Base-by-base conservation (phyloP, 225 moss, liverwort and hornwort genomes). In the Pleurozium schreberi region DNA sequence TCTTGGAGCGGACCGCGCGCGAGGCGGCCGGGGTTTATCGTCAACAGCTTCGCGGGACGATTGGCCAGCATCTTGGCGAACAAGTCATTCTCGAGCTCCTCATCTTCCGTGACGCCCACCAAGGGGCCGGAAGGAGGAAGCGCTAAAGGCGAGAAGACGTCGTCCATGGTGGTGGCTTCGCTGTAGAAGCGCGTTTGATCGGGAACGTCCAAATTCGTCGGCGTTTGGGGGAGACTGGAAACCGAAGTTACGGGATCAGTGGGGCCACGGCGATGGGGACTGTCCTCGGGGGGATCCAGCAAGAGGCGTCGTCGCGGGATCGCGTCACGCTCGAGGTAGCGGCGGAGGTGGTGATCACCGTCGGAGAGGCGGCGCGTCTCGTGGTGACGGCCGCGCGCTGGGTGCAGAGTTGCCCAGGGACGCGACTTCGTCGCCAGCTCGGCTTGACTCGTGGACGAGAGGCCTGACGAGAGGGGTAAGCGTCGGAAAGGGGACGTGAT, bases 51-150 rank as follows among this genome's bases (percentile, higher is more conserved):
- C 11, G 90, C 91, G 14, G 92, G 94, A 12, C 91, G 89, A 76
- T 91, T 92, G 38, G 91, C 92, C 38, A 93, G 85, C 90, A 92
- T 93, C 90, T 84, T 93, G 7, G 89, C 87, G 22, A 92, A 93
- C 22, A 93, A 58, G 43, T 84, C 92, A 17, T 92, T 92, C 82
- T 93, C 92, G 66, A 93, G 89, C 76, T 93, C 93, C 85, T 90
- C 87, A 61, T 93, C 93, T 85, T 93, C 93, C 17, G 90, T 93
- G 40, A 93, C 93, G 52, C 89, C 92, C 92, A 90, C 80, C 68
- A 93, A 34, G 22, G 88, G 93, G 5, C 90, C 88, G 15, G 88
- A n/a, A 13, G 92, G 89, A 5, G 90, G 87, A 15, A 86, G 89
- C 14, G 92, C 70, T 10, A 88, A 57, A 18, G 88, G 88, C 2